Evolutionary conservation across 2,329 filamentous ascomycete species (phyloP).

Genomic region (Bipolaris zeicola): DNA sequence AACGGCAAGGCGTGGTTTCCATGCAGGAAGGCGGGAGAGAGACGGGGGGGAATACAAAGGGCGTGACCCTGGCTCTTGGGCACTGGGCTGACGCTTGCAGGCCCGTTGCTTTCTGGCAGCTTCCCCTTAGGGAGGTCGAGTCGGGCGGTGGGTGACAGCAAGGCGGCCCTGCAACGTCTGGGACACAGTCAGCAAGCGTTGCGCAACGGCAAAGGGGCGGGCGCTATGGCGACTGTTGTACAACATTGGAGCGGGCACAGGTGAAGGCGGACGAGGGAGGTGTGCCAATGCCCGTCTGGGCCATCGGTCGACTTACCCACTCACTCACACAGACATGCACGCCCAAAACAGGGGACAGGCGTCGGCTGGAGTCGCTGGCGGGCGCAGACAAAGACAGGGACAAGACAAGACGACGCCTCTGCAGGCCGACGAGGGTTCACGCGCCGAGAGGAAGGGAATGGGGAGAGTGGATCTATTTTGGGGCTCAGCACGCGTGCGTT

Average conservation of each 20-base stretch:
- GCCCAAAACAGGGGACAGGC: slow-evolving; percentile 5
- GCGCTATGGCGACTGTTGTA: slow-evolving; percentile 42
- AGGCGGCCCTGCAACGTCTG: slow-evolving; percentile 32
- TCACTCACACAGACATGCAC: slow-evolving; percentile 10
- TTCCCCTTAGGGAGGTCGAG: slow-evolving; percentile 7
- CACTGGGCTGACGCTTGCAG: slow-evolving; percentile 4
- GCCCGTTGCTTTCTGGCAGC: slow-evolving; percentile 11
- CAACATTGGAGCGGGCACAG: slow-evolving; percentile 41
- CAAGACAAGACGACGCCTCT: neutral
- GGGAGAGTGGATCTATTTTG: slow-evolving; percentile 29
- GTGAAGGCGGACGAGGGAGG: slow-evolving; percentile 41
- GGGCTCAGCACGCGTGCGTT: slow-evolving; percentile 29
- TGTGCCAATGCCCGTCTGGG: slow-evolving; percentile 4
- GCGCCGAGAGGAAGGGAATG: slow-evolving; percentile 5
- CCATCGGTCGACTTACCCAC: slow-evolving; percentile 33
- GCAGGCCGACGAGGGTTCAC: slow-evolving; percentile 9
- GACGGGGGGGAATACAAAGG: slow-evolving; percentile 13
- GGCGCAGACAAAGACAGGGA: slow-evolving; percentile 23
- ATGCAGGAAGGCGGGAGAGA: slow-evolving; percentile 29
- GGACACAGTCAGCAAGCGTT: slow-evolving; percentile 38
- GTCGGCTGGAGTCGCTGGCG: slow-evolving; percentile 13
- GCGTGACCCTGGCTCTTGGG: slow-evolving; percentile 26
- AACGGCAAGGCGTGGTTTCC: slow-evolving; percentile 22
- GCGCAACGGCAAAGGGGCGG: slow-evolving; percentile 36
- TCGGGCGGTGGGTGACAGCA: slow-evolving; percentile 20